Conservation (phyloP, 2,329 filamentous ascomycete genomes). For the Aciculosporium take region DNA sequence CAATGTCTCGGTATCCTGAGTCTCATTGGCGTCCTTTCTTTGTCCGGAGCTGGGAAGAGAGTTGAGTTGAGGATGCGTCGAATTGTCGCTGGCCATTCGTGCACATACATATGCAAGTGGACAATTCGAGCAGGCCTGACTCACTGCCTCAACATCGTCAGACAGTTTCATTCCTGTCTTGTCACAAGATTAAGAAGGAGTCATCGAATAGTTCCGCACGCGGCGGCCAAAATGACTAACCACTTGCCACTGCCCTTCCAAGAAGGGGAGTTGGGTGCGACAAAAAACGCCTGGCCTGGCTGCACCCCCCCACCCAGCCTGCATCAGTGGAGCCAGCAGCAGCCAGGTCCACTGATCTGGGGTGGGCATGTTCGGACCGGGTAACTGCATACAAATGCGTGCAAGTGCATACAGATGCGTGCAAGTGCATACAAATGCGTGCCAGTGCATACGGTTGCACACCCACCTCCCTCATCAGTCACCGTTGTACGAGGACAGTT, state of each 20-base stretch:
- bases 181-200: constrained; percentile 2
- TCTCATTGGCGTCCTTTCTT: constrained; percentile 13
- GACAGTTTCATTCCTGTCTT: no score
- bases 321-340: not conserved
- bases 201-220: constrained; percentile 3
- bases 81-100: no score
- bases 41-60: not conserved
- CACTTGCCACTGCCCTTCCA: no score
- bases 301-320: no score
- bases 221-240: no score
- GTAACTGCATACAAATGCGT: constrained; percentile 1
- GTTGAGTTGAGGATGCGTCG: not conserved
- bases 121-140: not conserved
- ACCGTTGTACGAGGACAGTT: not conserved
- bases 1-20: constrained; percentile 13
- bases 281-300: not conserved
- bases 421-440: constrained; percentile 1
- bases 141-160: constrained; percentile 4
- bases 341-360: not conserved
- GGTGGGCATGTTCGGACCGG: not conserved
- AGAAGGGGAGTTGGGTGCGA: no score
- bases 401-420: not conserved
- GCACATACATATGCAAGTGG: not conserved
- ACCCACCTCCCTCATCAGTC: no score
- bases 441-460: no score